These are phyloP conservation scores for Starmerella davenportii DNA, from an alignment of 805 yeast genomes.

Conservation along the genomic window DNA sequence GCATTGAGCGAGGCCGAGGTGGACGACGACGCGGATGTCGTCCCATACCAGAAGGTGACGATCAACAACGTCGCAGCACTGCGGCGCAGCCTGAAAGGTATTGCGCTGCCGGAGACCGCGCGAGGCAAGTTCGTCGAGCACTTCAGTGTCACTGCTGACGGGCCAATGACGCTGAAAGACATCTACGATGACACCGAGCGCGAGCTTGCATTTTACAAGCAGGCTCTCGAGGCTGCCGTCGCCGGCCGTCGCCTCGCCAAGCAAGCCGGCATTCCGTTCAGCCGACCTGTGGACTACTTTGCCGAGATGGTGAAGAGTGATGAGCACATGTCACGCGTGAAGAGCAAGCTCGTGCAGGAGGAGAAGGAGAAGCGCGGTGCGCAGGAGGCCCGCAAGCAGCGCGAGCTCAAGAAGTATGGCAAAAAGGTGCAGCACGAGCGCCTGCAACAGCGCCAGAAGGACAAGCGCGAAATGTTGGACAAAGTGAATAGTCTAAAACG, in stretches of 20 bases:
- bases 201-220: constrained; percentile 88
- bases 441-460: constrained; percentile 80
- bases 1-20: constrained; percentile 81
- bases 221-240: constrained; percentile 69
- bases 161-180: constrained; percentile 49
- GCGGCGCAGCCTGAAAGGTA: constrained; percentile 18
- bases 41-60: constrained; percentile 79
- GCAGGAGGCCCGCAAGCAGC: constrained; percentile 84
- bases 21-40: constrained; percentile 86
- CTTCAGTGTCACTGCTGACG: constrained; percentile 47
- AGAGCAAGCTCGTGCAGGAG: constrained; percentile 60
- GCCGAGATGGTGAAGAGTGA: constrained; percentile 98
- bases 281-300: constrained; percentile 87
- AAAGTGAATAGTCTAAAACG: constrained; percentile 80
- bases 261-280: constrained; percentile 63
- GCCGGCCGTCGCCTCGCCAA: constrained; percentile 47
- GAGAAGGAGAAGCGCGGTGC: constrained; percentile 59
- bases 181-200: constrained; percentile 91
- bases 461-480: constrained; percentile 76
- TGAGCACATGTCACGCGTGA: constrained; percentile 92
- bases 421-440: constrained; percentile 92
- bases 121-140: constrained; percentile 69
- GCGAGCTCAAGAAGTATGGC: constrained; percentile 90
- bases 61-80: constrained; percentile 72
- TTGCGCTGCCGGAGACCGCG: constrained; percentile 32